Evolutionary conservation across 345 rosid species (phyloP), one percentile per base, ranked within the genome.

Genomic region (Litchi chinensis): DNA sequence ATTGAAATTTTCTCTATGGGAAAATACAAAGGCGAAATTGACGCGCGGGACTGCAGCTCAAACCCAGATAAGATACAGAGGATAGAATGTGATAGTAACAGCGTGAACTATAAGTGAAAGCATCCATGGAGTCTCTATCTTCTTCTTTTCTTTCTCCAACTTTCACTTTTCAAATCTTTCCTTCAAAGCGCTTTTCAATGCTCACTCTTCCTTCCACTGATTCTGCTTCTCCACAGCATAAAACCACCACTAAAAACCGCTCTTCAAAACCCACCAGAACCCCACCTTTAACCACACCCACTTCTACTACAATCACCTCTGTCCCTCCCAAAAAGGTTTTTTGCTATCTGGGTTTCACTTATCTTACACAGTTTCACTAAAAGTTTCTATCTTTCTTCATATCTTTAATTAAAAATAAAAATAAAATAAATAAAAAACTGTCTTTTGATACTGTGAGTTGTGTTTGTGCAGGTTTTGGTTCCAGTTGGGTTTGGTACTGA

Each of bases 401-500:
- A 21, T 22, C 8, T 71, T 26, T 26, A 26, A 26, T 26, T 26
- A 26, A 26, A 26, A 26, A 26, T 0, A 32, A 32, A 32, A 32
- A 32, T 1, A 32, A 32, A 32, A 32, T 1, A 32, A 32, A 32
- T 1, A 32, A 32, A 32, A 2, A 22, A 26, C 28, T 37, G 39
- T 6, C 5, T 68, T 0, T 19, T 28, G 24, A 57, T 63, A 26
- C 21, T 40, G 57, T 69, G 48, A 50, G 54, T 68, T 77, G 57
- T 86, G 74, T 79, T 82, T 66, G 24, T 76, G 16, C 78, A 95
- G 99, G 96, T 92, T 57, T 87, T 95, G 81, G 87, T 95, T 76
- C 99, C 98, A 40, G 86, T 95, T 79, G 98, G 93, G 40, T 90
- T 83, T 83, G 99, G 98, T 57, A 91, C 94, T 3, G 99, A 95